Percentiles rank a stretch among this genome's conserved stretches.
Conservation (phyloP, 768 basidiomycete species). For the Terana coerulea region DNA sequence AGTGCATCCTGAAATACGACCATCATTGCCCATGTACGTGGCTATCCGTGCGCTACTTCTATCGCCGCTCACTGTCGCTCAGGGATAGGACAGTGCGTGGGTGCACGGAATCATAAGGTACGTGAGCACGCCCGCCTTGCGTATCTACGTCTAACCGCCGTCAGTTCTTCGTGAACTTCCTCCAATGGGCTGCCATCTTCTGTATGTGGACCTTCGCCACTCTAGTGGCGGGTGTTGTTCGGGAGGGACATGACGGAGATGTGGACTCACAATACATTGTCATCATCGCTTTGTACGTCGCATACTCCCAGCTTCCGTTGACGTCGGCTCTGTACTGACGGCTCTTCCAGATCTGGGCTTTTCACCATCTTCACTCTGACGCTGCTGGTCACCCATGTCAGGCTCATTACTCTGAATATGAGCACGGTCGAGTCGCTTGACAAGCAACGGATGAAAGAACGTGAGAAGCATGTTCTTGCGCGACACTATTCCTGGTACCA, state of each 20-base stretch:
- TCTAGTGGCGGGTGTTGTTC: constrained; percentile 50
- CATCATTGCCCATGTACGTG: constrained; percentile 86
- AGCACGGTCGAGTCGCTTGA: constrained; percentile 81
- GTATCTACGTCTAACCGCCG: not conserved
- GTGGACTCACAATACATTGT: constrained; percentile 70
- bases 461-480: constrained; percentile 50
- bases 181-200: constrained; percentile 56
- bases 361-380: constrained; percentile 68
- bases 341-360: constrained; percentile 49
- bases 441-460: constrained; percentile 56
- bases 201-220: constrained; percentile 62
- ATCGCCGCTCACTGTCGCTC: not conserved
- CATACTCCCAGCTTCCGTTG: not conserved
- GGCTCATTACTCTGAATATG: constrained; percentile 57
- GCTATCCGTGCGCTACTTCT: not conserved
- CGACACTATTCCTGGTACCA: constrained; percentile 53
- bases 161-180: constrained; percentile 85
- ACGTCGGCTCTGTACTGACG: constrained; percentile 3
- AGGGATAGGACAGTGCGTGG: constrained; percentile 96
- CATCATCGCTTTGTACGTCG: constrained; percentile 67
- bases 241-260: constrained; percentile 18
- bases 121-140: constrained; percentile 10
- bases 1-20: constrained; percentile 83
- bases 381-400: constrained; percentile 55
- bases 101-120: constrained; percentile 88